Conservation (phyloP, 2,329 filamentous ascomycete species). For the Shiraia sp. region DNA sequence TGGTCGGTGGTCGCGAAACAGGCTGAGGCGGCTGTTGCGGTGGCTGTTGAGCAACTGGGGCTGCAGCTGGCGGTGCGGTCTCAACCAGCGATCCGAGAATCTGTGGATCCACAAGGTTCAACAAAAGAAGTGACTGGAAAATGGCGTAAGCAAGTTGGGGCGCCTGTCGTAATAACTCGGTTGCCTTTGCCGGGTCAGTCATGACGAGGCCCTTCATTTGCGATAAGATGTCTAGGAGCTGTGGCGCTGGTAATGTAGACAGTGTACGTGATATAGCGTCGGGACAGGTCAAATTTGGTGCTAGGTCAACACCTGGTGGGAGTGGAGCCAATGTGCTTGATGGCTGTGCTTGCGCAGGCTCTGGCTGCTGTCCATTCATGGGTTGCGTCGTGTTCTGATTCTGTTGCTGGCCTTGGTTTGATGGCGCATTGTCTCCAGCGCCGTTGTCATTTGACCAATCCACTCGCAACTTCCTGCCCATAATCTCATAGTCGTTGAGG, state of each 20-base stretch:
- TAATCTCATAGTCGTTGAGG: constrained; percentile 91
- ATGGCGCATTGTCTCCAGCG: constrained; percentile 59
- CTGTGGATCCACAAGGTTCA: constrained; percentile 87
- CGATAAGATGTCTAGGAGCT: constrained; percentile 88
- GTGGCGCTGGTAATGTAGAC: constrained; percentile 79
- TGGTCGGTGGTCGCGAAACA: constrained; percentile 34
- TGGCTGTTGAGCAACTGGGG: constrained; percentile 44
- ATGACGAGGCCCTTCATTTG: constrained; percentile 93
- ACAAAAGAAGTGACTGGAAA: constrained; percentile 89
- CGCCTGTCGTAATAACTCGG: constrained; percentile 82
- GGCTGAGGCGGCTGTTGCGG: constrained; percentile 41
- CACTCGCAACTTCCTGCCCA: constrained; percentile 90
- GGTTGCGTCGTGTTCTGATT: constrained; percentile 44
- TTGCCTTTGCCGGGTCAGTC: constrained; percentile 79
- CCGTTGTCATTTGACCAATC: constrained; percentile 95
- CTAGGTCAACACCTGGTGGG: constrained; percentile 81
- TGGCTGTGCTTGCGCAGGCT: constrained; percentile 42
- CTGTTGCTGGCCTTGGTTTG: constrained; percentile 43
- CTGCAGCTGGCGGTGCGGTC: constrained; percentile 37
- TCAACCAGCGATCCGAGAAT: constrained; percentile 83
- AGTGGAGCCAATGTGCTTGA: constrained; percentile 72
- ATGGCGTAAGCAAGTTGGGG: constrained; percentile 94
- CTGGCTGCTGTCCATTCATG: constrained; percentile 48
- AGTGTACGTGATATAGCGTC: constrained; percentile 94
- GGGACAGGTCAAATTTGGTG: constrained; percentile 78